Evolutionary conservation across 176 grass and related monocot species (phyloP).

Genomic region (Avena atlantica): DNA sequence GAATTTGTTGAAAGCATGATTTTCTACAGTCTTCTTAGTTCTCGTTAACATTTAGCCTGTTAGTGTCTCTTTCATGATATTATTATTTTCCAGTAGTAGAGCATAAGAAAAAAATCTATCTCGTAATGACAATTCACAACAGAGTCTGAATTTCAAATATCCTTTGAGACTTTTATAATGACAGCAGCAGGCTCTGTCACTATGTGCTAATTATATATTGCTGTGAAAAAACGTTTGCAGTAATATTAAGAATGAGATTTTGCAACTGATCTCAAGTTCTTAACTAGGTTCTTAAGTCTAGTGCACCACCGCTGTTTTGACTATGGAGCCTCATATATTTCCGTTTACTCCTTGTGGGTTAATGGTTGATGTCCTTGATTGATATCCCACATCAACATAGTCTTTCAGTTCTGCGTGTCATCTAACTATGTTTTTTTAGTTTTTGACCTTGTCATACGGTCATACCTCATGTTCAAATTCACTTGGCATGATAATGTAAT

Average conservation of each 20-base stretch:
- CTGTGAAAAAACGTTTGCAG: not conserved
- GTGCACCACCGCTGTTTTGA: constrained; percentile 8
- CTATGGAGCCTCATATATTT: constrained; percentile 12
- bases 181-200: not conserved
- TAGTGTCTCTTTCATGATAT: not conserved
- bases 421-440: not conserved
- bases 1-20: constrained; percentile 17
- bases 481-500: not conserved
- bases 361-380: not conserved
- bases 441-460: constrained; percentile 8
- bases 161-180: not conserved
- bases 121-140: constrained; percentile 6
- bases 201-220: not conserved
- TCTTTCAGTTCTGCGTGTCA: not conserved
- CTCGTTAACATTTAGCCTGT: not conserved
- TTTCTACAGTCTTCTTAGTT: constrained; percentile 14
- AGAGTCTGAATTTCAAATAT: constrained; percentile 5
- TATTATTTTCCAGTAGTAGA: constrained; percentile 9
- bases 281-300: not conserved
- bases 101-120: constrained; percentile 1
- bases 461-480: not conserved
- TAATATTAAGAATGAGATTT: not conserved
- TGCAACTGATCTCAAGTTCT: not conserved
- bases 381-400: constrained; percentile 16
- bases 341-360: not conserved